A percentile compares a stretch with the other conserved stretches of the same genome.
Evolutionary conservation across 345 rosid genomes (phyloP).

Genomic region (Excoecaria cochinchinensis): DNA sequence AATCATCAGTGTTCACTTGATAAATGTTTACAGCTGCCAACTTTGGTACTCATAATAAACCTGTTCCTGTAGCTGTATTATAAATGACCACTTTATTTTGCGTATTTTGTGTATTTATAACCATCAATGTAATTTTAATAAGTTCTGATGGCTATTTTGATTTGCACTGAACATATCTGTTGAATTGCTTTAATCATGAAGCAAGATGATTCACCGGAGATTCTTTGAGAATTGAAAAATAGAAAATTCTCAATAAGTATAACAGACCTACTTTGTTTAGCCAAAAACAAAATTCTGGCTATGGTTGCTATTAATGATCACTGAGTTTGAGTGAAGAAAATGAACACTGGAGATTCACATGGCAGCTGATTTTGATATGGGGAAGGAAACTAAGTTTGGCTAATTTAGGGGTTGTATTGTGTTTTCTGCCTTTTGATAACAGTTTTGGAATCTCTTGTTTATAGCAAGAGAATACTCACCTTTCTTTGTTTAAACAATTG

Average conservation of each 20-base stretch:
- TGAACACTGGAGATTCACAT: neutral
- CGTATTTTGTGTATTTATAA: neutral
- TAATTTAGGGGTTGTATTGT: neutral
- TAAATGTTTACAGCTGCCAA: neutral
- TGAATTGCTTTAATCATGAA: slow-evolving; percentile 2
- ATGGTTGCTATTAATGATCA: neutral
- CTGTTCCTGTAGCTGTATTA: neutral
- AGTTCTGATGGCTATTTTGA: neutral
- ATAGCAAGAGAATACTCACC: neutral
- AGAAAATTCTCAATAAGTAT: neutral
- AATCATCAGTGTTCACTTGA: neutral
- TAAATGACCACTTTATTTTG: neutral
- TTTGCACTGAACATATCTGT: neutral
- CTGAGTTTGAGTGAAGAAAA: neutral
- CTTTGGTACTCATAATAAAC: neutral
- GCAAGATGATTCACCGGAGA: neutral
- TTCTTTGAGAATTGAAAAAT: neutral
- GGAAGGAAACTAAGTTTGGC: neutral
- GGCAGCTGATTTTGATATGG: neutral
- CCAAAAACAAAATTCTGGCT: neutral
- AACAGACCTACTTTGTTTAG: neutral
- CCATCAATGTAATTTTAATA: neutral
- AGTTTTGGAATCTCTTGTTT: neutral
- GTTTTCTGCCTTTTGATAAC: neutral
- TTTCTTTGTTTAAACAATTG: neutral